These are phyloP conservation scores for Lentinus tigrinus DNA, from an alignment of 768 basidiomycete species.

Conservation along the genomic window DNA sequence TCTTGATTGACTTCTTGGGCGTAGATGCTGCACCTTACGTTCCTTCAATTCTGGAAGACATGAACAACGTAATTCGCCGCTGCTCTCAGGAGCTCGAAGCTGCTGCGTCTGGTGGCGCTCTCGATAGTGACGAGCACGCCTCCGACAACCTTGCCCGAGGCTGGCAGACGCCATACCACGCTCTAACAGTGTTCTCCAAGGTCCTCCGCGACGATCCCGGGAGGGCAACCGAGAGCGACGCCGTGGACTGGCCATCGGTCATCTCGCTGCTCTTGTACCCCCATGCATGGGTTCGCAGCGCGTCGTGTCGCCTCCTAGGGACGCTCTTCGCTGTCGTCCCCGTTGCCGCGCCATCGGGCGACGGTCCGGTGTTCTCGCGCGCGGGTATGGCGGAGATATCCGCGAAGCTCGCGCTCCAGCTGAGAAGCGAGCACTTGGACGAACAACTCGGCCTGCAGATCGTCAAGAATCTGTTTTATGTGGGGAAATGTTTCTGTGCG, in stretches of 20 bases:
- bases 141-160: conserved; percentile 34
- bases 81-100: conserved; percentile 42
- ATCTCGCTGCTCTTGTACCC: conserved; percentile 76
- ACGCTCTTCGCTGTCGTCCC: conserved; percentile 59
- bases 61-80: conserved; percentile 46
- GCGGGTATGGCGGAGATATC: conserved; percentile 67
- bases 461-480: conserved; percentile 90
- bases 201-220: conserved; percentile 57
- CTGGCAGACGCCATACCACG: conserved; percentile 85
- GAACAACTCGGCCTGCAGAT: conserved; percentile 74
- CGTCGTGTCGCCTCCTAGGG: conserved; percentile 75
- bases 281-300: conserved; percentile 91
- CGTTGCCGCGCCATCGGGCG: conserved; percentile 35
- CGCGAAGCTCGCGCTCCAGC: conserved; percentile 68
- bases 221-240: conserved; percentile 41
- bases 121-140: conserved; percentile 43
- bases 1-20: conserved; percentile 71
- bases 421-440: conserved; percentile 80
- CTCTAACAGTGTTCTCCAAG: conserved; percentile 65
- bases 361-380: conserved; percentile 49
- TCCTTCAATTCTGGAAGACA: conserved; percentile 52
- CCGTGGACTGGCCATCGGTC: conserved; percentile 63
- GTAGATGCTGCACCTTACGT: conserved; percentile 45
- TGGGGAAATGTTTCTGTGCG: conserved; percentile 80
- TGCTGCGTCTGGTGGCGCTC: conserved; percentile 20